These are phyloP conservation scores for Lepiota venenata DNA, from an alignment of 768 basidiomycete genomes.

Conservation along the genomic window DNA sequence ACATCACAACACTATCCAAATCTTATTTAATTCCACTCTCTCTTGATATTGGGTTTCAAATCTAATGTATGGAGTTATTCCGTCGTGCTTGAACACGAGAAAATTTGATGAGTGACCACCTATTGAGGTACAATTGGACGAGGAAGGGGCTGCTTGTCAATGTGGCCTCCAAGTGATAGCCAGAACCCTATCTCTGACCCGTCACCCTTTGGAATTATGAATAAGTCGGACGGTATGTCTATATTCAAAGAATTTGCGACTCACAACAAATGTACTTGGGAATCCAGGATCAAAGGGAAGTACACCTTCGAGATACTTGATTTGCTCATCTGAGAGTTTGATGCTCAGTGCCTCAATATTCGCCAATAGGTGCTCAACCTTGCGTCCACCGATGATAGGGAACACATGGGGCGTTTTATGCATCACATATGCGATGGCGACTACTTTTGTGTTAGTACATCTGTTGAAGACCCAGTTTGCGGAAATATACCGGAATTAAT, in stretches of 20 bases:
- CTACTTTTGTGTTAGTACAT: constrained; percentile 17
- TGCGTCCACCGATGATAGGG: constrained; percentile 49
- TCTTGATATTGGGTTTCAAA: too few relatives aligned
- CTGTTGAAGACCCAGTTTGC: not conserved
- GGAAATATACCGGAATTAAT: constrained; percentile 40
- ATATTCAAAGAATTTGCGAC: constrained; percentile 11
- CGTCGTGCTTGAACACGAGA: too few relatives aligned
- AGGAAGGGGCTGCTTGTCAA: constrained; percentile 1
- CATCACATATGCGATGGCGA: constrained; percentile 53
- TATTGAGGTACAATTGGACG: too few relatives aligned
- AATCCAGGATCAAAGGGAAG: constrained; percentile 48
- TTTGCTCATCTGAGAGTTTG: constrained; percentile 39
- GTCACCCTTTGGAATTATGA: not conserved
- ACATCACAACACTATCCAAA: too few relatives aligned
- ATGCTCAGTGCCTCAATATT: constrained; percentile 52
- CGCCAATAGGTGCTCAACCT: constrained; percentile 45
- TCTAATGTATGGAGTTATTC: too few relatives aligned
- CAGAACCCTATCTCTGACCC: not conserved
- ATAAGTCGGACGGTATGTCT: not conserved
- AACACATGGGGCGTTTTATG: constrained; percentile 52
- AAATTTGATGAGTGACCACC: too few relatives aligned
- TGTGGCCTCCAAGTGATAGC: too few relatives aligned
- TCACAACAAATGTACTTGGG: constrained; percentile 30
- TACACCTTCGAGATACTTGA: too few relatives aligned
- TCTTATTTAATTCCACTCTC: too few relatives aligned